Evolutionary conservation across 2,329 filamentous ascomycete genomes (phyloP).

Genomic region (Ophiocordyceps unilateralis): DNA sequence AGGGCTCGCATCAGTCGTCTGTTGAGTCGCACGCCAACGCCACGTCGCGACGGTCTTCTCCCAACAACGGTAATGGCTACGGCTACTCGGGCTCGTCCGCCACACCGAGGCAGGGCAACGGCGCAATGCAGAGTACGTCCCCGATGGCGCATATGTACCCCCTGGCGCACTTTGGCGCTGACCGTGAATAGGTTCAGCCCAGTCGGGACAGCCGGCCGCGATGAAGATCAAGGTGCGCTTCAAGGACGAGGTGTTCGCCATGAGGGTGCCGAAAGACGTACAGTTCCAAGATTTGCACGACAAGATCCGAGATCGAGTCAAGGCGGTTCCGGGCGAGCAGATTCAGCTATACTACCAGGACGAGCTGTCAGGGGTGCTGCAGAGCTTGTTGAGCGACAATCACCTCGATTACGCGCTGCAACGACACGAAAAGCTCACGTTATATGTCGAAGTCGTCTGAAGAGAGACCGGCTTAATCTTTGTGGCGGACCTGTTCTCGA

Average conservation of each 20-base stretch:
- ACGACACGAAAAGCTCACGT: conserved; percentile 71
- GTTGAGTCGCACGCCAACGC: conserved; percentile 41
- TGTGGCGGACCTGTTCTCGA: too few relatives aligned
- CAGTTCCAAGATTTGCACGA: conserved; percentile 61
- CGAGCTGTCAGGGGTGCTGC: conserved; percentile 58
- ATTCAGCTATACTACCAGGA: conserved; percentile 76
- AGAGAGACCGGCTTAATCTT: too few relatives aligned
- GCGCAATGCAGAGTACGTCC: neutral
- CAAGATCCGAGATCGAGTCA: conserved; percentile 71
- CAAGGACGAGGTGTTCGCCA: conserved; percentile 79
- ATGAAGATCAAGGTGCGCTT: conserved; percentile 95
- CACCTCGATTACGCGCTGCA: conserved; percentile 68
- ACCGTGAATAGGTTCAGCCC: conserved; percentile 1
- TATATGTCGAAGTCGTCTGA: conserved; percentile 47
- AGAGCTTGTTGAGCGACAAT: conserved; percentile 58
- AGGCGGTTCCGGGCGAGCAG: conserved; percentile 50
- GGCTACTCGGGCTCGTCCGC: conserved; percentile 36
- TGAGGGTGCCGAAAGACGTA: conserved; percentile 72
- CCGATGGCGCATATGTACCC: neutral
- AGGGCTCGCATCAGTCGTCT: conserved; percentile 49
- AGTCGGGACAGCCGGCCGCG: too few relatives aligned
- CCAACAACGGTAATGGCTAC: conserved; percentile 41
- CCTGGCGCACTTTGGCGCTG: neutral
- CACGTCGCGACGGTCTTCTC: conserved; percentile 47
- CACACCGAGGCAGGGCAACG: conserved; percentile 22